Evolutionary conservation across 163 green algal genomes (phyloP), one percentile per base, ranked within the genome.

Genomic region (Chloromonas sp.): DNA sequence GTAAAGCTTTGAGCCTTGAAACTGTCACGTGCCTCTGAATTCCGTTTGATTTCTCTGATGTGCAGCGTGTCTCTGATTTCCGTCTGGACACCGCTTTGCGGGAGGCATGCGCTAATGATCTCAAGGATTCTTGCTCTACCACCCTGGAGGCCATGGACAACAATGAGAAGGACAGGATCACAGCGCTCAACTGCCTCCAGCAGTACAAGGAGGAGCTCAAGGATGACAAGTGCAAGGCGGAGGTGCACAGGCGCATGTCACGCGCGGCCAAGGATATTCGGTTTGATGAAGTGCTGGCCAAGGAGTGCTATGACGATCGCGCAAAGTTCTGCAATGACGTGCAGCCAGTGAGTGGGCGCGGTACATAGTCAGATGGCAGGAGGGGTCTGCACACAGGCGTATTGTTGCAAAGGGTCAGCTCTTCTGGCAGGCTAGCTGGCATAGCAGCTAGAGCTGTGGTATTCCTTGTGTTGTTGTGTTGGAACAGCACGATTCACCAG

Each of bases 211-310:
- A 96, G 36, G 92, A 96, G 89, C 89, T 98, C 60, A 87, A 89
- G 81, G 81, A 83, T 58, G 87, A 92, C 0, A 90, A 91, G 81
- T 98, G 95, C 92, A 89, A 90, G 77, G 74, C 77, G 1, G 86
- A 90, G 85, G 84, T 92, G 1, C 91, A 96, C 79, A 89, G 88
- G n/a, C 82, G 95, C 71, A 94, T 92, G 14, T 79, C 86, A 8
- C 91, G 92, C 60, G 92, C 93, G 0, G 83, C 91, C 0, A 81
- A 93, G n/a, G 94, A 97, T 89, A 96, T 98, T 77, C 91, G 93
- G 59, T 97, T 98, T 85, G 93, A 98, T 81, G 92, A 95, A 79
- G 89, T 94, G 0, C 90, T 98, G 14, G 94, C 95, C 3, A 91
- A 95, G 60, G 90, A 92, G 0, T 98, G 95, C 89, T 88, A 91